Percentiles rank a stretch among this genome's conserved stretches.
phyloP scores from a whole-genome alignment of 371 early-diverging fungal genomes.

The Haplosporangium sp. region DNA sequence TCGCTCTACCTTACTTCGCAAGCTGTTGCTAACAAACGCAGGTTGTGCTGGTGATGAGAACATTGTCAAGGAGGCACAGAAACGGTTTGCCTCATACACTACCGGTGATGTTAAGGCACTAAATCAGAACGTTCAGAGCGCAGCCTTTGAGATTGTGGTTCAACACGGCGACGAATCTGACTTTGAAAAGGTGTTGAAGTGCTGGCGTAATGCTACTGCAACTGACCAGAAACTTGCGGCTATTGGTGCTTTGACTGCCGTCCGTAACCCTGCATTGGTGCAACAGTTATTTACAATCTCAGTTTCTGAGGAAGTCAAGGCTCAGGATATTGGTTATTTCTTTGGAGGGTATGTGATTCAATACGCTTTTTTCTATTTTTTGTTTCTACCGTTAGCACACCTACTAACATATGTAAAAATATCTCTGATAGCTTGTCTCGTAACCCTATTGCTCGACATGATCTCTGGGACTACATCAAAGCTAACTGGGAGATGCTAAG shows the following conservation, averaged over 20 bases:
- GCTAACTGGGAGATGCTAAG: conserved; percentile 77
- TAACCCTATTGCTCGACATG: conserved; percentile 72
- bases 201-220: conserved; percentile 75
- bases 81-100: conserved; percentile 70
- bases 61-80: conserved; percentile 66
- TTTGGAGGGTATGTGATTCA: conserved; percentile 29
- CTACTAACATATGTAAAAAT: neutral
- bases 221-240: conserved; percentile 87
- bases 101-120: conserved; percentile 70
- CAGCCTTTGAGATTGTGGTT: conserved; percentile 82
- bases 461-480: conserved; percentile 85
- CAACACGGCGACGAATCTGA: conserved; percentile 75
- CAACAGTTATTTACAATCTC: conserved; percentile 70
- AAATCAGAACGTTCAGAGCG: conserved; percentile 86
- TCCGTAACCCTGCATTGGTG: conserved; percentile 68
- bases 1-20: conserved; percentile 60
- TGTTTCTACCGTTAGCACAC: neutral
- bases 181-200: conserved; percentile 80
- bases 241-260: conserved; percentile 78
- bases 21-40: conserved; percentile 60
- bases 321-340: conserved; percentile 78
- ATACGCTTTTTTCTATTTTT: neutral
- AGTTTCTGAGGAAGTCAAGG: conserved; percentile 78
- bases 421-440: conserved; percentile 62
- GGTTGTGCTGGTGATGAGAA: conserved; percentile 58